Conservation (phyloP, 495 filamentous ascomycete species). For the Xylaria flabelliformis region DNA sequence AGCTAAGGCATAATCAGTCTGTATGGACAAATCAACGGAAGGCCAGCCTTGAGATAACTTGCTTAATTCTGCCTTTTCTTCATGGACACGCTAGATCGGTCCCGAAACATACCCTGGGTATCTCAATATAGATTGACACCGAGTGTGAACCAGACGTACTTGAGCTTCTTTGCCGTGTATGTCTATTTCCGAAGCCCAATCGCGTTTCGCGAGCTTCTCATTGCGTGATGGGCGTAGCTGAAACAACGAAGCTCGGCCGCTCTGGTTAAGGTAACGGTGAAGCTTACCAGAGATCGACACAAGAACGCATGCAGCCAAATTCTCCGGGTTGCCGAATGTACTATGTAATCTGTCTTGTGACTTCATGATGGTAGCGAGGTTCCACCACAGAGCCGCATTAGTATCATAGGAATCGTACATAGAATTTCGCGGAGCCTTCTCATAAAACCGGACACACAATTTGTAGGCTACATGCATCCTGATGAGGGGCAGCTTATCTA, state of each 20-base stretch:
- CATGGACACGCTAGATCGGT: background rate
- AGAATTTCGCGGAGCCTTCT: background rate
- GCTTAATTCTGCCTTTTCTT: background rate
- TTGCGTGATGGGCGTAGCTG: background rate
- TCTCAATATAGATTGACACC: background rate
- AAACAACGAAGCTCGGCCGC: background rate
- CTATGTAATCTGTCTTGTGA: background rate
- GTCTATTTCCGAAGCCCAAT: background rate
- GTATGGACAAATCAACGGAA: background rate
- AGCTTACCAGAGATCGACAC: background rate
- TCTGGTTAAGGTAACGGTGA: constrained; percentile 3
- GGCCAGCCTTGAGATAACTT: background rate
- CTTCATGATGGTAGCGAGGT: background rate
- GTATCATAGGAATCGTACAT: background rate
- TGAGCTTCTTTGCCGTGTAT: background rate
- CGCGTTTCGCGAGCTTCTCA: background rate
- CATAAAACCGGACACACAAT: background rate
- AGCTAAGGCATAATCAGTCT: background rate
- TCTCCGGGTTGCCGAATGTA: background rate
- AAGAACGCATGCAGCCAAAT: background rate
- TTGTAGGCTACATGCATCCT: background rate
- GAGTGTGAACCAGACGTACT: background rate
- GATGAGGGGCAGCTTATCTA: constrained; percentile 7
- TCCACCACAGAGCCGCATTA: constrained; percentile 16
- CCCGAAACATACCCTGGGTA: background rate